These are phyloP conservation scores for Saraca asoca DNA, from an alignment of 331 rosid genomes.

Conservation along the genomic window DNA sequence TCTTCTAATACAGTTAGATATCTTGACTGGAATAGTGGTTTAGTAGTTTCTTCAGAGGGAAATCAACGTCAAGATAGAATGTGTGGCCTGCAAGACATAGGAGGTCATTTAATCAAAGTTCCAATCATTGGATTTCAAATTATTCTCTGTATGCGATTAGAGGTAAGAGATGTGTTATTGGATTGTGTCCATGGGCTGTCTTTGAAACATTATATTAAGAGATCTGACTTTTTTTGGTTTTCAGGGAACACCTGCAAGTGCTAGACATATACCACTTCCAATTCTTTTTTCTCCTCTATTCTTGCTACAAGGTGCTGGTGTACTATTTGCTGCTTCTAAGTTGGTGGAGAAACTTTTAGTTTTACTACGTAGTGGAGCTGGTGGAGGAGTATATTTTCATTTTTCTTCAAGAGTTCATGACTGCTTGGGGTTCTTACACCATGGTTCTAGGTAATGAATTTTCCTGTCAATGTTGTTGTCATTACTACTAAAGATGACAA, in stretches of 20 bases:
- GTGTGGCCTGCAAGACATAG: conserved; percentile 91
- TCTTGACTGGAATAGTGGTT: conserved; percentile 86
- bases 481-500: conserved; percentile 23
- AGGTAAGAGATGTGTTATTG: conserved; percentile 54
- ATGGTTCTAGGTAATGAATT: conserved; percentile 82
- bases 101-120: conserved; percentile 93
- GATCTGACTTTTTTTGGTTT: conserved; percentile 38
- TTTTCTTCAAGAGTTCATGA: conserved; percentile 74
- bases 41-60: conserved; percentile 75
- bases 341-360: conserved; percentile 78
- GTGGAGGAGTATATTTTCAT: conserved; percentile 69
- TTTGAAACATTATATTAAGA: conserved; percentile 25
- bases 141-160: conserved; percentile 88
- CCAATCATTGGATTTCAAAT: conserved; percentile 82
- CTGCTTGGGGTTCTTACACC: conserved; percentile 90
- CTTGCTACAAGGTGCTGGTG: conserved; percentile 78
- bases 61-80: conserved; percentile 60
- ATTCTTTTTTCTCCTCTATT: conserved; percentile 84
- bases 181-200: conserved; percentile 30
- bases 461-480: conserved; percentile 9
- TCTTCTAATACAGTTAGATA: conserved; percentile 76
- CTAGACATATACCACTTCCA: conserved; percentile 66
- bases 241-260: conserved; percentile 83
- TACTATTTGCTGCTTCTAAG: conserved; percentile 66
- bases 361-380: conserved; percentile 66